Evolutionary conservation across 1,284 basidiomycete genomes (phyloP).

Genomic region (Pulchroboletus neoregius): DNA sequence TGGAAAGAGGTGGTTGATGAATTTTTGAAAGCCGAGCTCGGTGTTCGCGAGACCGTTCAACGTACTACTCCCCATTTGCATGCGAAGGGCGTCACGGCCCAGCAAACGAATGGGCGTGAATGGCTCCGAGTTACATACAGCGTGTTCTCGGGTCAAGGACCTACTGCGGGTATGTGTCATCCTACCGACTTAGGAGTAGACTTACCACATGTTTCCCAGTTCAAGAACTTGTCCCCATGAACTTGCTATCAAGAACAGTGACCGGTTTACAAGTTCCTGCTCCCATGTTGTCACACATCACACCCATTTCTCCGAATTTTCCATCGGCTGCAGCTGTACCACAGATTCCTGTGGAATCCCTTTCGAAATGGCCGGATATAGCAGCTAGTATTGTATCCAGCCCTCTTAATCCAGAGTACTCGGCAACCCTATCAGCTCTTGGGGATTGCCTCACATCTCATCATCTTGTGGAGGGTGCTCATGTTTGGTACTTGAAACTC

Average conservation of each 20-base stretch:
- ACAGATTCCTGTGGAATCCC: conserved; percentile 52
- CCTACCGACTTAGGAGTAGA: neutral
- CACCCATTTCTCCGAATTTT: conserved; percentile 67
- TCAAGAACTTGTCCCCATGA: conserved; percentile 70
- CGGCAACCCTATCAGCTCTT: conserved; percentile 79
- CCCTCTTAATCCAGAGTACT: conserved; percentile 58
- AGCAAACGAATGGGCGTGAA: conserved; percentile 54
- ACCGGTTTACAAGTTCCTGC: conserved; percentile 40
- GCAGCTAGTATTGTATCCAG: conserved; percentile 82
- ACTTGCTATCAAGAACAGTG: conserved; percentile 41
- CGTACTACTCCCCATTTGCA: conserved; percentile 14
- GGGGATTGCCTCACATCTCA: conserved; percentile 78
- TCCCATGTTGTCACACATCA: conserved; percentile 38
- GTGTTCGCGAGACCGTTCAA: conserved; percentile 35
- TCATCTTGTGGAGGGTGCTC: conserved; percentile 81
- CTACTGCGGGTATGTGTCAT: conserved; percentile 58
- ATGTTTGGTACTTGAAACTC: conserved; percentile 67
- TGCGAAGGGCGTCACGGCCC: conserved; percentile 11
- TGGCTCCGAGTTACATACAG: conserved; percentile 81
- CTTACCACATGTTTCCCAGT: conserved; percentile 43
- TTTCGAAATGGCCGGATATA: conserved; percentile 83
- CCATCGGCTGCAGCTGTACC: conserved; percentile 39
- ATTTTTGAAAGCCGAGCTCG: conserved; percentile 81
- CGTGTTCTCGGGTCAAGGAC: conserved; percentile 80
- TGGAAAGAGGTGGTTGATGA: conserved; percentile 90